A percentile compares a stretch with the other conserved stretches of the same genome.
Conservation (phyloP, 164 flowering plant genomes). For the Berberis vulgaris region DNA sequence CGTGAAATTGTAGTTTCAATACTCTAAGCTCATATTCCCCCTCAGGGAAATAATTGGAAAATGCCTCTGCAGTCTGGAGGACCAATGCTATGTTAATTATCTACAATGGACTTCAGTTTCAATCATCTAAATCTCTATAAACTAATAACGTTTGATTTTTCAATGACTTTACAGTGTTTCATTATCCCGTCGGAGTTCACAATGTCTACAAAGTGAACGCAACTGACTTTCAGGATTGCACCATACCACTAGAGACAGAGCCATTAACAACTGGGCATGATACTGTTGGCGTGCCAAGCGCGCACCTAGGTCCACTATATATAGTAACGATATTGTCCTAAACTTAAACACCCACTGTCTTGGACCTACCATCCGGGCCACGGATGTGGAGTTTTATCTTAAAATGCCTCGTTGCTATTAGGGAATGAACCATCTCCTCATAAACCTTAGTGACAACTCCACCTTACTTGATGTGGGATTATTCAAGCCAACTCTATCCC, state of each 20-base stretch:
- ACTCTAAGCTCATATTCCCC: not conserved
- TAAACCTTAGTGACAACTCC: no score
- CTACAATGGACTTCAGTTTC: not conserved
- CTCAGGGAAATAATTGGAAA: not conserved
- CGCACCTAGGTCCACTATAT: no score
- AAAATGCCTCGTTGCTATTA: no score
- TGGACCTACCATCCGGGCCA: no score
- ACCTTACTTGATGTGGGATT: no score
- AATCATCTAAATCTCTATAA: not conserved
- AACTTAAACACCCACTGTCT: no score
- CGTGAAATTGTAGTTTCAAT: not conserved
- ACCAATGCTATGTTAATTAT: not conserved
- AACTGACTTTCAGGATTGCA: slow-evolving; percentile 22
- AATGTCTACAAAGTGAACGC: slow-evolving; percentile 1
- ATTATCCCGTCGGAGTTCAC: slow-evolving; percentile 22
- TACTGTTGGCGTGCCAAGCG: no score
- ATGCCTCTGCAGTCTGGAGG: not conserved
- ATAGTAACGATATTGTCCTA: no score
- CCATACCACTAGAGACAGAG: not conserved
- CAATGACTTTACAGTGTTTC: slow-evolving; percentile 22
- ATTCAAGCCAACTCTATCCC: no score
- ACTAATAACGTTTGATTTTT: not conserved
- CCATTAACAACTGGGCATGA: slow-evolving; percentile 24
- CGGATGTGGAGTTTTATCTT: no score
- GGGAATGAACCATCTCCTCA: no score